These are phyloP conservation scores for Ustilago shanxiensis DNA, from an alignment of 1,284 basidiomycete species.

Conservation along the genomic window DNA sequence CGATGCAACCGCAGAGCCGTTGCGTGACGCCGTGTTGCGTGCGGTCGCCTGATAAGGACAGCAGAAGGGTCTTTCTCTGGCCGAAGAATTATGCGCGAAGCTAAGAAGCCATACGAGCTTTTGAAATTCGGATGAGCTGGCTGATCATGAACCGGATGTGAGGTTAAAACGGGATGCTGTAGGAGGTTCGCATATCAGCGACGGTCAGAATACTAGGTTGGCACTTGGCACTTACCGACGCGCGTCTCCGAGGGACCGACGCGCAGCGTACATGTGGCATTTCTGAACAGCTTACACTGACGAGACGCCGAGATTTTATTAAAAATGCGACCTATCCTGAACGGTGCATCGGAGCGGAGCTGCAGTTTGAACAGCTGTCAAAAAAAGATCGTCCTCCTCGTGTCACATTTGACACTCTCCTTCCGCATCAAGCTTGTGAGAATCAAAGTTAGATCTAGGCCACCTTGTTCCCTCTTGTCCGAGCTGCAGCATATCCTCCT, in stretches of 20 bases:
- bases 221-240: slow-evolving; percentile 14
- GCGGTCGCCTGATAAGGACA: too few relatives aligned
- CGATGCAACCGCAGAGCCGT: too few relatives aligned
- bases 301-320: background rate
- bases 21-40: too few relatives aligned
- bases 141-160: too few relatives aligned
- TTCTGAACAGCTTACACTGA: background rate
- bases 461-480: slow-evolving; percentile 12
- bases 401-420: background rate
- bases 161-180: background rate
- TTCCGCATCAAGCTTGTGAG: background rate
- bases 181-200: background rate
- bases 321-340: background rate
- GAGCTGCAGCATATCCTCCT: slow-evolving; percentile 25
- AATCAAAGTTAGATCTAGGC: too few relatives aligned
- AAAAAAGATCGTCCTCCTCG: slow-evolving; percentile 17
- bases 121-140: too few relatives aligned
- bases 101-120: too few relatives aligned
- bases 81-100: too few relatives aligned
- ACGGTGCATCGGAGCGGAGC: slow-evolving; percentile 14
- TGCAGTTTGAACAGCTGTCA: slow-evolving; percentile 37
- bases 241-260: slow-evolving; percentile 46
- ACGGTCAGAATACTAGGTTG: background rate
- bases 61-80: too few relatives aligned
- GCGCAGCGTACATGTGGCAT: slow-evolving; percentile 42